Base-by-base conservation (phyloP, 2,329 filamentous ascomycete genomes). In the Monosporascus sp. region DNA sequence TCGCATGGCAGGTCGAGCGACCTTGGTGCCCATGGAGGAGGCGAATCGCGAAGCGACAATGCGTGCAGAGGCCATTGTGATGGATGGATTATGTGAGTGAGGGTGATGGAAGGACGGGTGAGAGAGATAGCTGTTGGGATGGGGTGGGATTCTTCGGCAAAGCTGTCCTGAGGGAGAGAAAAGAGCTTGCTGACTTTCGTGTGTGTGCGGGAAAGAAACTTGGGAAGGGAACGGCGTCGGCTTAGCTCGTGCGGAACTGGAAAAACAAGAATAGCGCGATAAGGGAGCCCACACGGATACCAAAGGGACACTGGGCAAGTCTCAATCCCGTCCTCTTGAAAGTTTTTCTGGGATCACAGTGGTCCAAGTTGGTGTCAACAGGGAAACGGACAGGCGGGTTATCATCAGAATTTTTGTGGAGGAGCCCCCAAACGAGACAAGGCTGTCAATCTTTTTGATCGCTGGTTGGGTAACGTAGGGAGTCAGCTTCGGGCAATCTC, bases 1-100 rank as follows among this genome's bases (percentile, higher is more conserved):
- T 69, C 85, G 85, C 70, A 85, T 74, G 74, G 84, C 84, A 77
- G 87, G 86, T 75, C 88, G 87, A 75, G 86, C 86, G 75, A 84
- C 85, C 84, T 88, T 89, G 77, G 80, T 76, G 73, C 85, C 83
- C 83, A 87, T 86, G 77, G 86, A 82, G 72, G 84, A 81, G 75
- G 86, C 85, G 80, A 90, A 81, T 75, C 88, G 84, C 70, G 86
- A 85, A 73, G 87, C 84, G 77, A 89, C 81, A 74, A 90, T 81
- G 78, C 88, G 87, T 74, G 83, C 78, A 75, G 84, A 81, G 74
- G 87, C 85, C 88, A 91, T 91, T 89, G 82, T 83, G 82, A 84
- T 76, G 78, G 78, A 74, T 77, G 58, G 60, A 54, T 61, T 61
- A 55, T 54, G 54, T 55, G 52, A 48, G 52, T 58, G 51, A 54